Evolutionary conservation across 768 basidiomycete genomes (phyloP).

Genomic region (Naematelia aurantialba): DNA sequence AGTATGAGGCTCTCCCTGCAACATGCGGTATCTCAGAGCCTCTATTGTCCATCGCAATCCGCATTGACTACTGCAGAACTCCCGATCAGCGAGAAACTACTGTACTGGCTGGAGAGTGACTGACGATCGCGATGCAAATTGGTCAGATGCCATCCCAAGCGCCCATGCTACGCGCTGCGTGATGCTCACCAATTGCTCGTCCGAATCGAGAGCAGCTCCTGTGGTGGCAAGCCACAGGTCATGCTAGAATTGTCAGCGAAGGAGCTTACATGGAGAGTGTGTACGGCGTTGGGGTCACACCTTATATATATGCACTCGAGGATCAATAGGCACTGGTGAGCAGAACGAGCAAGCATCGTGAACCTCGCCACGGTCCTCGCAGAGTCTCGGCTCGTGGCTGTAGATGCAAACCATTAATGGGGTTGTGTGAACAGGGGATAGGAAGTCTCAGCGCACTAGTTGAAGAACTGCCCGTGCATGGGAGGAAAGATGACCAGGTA

Average conservation of each 20-base stretch:
- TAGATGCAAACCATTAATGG: not conserved
- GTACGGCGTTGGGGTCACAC: not conserved
- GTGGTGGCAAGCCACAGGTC: not conserved
- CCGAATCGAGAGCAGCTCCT: not conserved
- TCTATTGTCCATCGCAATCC: conserved; percentile 6
- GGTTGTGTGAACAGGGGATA: not conserved
- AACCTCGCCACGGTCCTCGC: not conserved
- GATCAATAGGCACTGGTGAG: not conserved
- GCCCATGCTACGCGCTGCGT: not conserved
- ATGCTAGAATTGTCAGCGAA: not conserved
- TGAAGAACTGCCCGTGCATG: not conserved
- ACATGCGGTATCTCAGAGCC: conserved; percentile 9
- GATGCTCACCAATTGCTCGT: not conserved
- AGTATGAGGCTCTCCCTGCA: conserved; percentile 1
- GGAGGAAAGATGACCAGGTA: not conserved
- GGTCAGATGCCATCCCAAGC: not conserved
- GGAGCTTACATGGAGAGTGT: not conserved
- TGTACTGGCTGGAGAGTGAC: not conserved
- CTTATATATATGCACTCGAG: not conserved
- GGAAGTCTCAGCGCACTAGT: not conserved
- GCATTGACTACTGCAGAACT: conserved; percentile 9
- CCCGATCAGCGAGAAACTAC: not conserved
- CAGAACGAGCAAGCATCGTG: not conserved
- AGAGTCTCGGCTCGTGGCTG: not conserved
- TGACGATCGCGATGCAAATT: not conserved